These are phyloP conservation scores for Scedosporium dehoogii DNA, from an alignment of 2,329 filamentous ascomycete genomes.

Conservation along the genomic window DNA sequence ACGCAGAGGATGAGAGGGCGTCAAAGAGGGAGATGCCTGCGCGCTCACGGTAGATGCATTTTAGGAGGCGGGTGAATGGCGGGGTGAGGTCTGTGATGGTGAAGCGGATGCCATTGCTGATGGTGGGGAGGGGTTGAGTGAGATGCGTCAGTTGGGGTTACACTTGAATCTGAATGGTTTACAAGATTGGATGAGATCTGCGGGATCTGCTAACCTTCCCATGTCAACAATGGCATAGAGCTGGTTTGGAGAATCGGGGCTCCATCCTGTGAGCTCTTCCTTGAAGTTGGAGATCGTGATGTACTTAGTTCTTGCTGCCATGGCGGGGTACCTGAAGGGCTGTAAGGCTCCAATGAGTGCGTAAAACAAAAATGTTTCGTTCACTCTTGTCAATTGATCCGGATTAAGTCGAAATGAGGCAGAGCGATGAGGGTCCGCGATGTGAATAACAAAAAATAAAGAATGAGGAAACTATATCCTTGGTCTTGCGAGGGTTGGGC, in stretches of 20 bases:
- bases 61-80: constrained; percentile 60
- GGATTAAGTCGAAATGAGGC: no score
- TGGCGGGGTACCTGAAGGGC: not conserved
- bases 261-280: constrained; percentile 39
- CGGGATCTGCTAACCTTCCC: constrained; percentile 36
- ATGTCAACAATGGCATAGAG: constrained; percentile 50
- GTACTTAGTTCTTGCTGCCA: constrained; percentile 25
- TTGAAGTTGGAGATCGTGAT: constrained; percentile 42
- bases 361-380: not conserved
- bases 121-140: not conserved
- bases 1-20: constrained; percentile 48
- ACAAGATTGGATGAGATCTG: not conserved
- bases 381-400: no score
- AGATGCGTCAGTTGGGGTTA: not conserved
- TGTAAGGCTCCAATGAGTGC: no score
- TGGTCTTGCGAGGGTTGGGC: no score
- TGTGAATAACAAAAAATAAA: no score
- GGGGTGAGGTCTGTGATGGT: constrained; percentile 76
- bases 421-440: no score
- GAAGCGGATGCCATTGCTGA: constrained; percentile 85
- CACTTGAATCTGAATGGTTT: constrained; percentile 1
- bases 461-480: no score
- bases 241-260: constrained; percentile 33
- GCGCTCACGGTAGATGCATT: constrained; percentile 68
- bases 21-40: constrained; percentile 81